Percentiles rank a stretch among this genome's conserved stretches.
These are phyloP conservation scores for Cylindrotheca closterium DNA, from an alignment of 108 stramenopile species.

Conservation along the genomic window DNA sequence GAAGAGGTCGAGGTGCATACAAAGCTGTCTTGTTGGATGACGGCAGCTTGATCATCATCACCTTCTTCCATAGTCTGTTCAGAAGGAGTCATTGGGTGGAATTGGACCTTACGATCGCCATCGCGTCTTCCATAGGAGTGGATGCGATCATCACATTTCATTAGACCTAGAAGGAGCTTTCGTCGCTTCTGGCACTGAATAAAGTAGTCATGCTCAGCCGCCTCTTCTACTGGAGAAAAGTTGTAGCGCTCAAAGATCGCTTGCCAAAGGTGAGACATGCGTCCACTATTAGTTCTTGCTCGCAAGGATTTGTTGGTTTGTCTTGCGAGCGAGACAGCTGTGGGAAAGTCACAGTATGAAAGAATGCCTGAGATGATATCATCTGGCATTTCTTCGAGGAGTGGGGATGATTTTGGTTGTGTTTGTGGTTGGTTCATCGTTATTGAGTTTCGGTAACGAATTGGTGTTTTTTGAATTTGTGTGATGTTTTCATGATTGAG, in stretches of 20 bases:
- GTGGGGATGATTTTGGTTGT: background rate
- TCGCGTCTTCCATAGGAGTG: conserved; percentile 16
- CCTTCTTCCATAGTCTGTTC: conserved; percentile 27
- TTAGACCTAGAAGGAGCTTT: too few relatives aligned
- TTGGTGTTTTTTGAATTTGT: background rate
- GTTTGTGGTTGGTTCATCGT: background rate
- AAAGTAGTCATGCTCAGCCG: conserved; percentile 15
- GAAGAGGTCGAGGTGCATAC: conserved; percentile 36
- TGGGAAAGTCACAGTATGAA: conserved; percentile 38
- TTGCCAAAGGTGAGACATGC: conserved; percentile 25
- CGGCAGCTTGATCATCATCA: conserved; percentile 24
- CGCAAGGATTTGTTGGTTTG: conserved; percentile 7
- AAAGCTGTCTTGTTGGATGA: conserved; percentile 43
- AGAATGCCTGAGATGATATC: conserved; percentile 38
- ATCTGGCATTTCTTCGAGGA: conserved; percentile 37
- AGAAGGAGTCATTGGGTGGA: conserved; percentile 45
- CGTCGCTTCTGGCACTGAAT: conserved; percentile 25
- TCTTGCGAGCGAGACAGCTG: conserved; percentile 30
- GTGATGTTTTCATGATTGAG: background rate
- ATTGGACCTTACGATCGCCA: conserved; percentile 5
- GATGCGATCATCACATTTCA: too few relatives aligned
- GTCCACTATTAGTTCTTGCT: background rate
- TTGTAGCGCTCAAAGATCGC: conserved; percentile 32
- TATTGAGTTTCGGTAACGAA: background rate
- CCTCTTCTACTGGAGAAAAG: conserved; percentile 30